Conservation (phyloP, 345 rosid species). For the Sapria himalayana region DNA sequence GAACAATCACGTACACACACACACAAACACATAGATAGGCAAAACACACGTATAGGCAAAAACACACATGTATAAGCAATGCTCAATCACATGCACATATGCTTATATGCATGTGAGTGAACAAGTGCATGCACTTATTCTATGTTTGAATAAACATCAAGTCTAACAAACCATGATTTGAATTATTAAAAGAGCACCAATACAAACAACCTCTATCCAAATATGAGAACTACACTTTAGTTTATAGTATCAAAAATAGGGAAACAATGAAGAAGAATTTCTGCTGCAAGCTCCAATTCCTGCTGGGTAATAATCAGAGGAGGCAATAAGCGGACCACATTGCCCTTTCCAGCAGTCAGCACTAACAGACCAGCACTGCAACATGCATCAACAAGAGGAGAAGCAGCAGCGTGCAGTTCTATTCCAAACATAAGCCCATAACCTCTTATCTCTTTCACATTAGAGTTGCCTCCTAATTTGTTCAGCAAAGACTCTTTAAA, state of each 20-base stretch:
- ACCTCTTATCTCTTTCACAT: slow-evolving; percentile 76
- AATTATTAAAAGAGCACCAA: too few species aligned
- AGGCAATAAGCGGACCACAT: slow-evolving; percentile 70
- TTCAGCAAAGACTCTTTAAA: slow-evolving; percentile 31
- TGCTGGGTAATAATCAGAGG: slow-evolving; percentile 63
- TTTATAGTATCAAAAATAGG: slow-evolving; percentile 7
- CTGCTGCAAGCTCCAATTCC: slow-evolving; percentile 47
- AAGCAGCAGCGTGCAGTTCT: slow-evolving; percentile 48
- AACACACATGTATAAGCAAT: too few species aligned
- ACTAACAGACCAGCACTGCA: slow-evolving; percentile 49
- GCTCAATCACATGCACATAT: too few species aligned
- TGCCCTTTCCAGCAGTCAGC: slow-evolving; percentile 70
- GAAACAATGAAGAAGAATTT: slow-evolving; percentile 16
- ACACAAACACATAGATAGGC: too few species aligned
- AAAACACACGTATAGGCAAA: too few species aligned
- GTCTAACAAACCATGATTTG: too few species aligned
- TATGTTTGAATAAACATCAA: too few species aligned
- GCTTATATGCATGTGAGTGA: too few species aligned
- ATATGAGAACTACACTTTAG: too few species aligned
- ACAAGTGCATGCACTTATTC: too few species aligned
- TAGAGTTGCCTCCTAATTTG: slow-evolving; percentile 42
- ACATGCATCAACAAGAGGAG: slow-evolving; percentile 52
- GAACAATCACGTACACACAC: too few species aligned
- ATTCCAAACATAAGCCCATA: slow-evolving; percentile 63
- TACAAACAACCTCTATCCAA: too few species aligned